phyloP scores from a whole-genome alignment of 148 eudicot species.

The Linanthus parryae region DNA sequence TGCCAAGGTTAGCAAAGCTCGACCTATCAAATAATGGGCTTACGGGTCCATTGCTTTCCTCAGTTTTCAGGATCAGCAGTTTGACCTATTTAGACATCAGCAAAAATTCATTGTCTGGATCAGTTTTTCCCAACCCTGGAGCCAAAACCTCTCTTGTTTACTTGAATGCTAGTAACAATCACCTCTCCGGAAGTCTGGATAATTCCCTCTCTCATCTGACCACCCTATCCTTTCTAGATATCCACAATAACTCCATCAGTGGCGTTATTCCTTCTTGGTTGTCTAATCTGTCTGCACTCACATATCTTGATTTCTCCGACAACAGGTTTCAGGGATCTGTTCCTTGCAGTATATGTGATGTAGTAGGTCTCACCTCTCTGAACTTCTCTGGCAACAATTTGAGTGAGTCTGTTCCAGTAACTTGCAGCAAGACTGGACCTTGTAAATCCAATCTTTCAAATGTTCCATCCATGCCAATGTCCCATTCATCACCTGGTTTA shows the following conservation, averaged over 20 bases:
- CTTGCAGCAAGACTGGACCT: conserved; percentile 32
- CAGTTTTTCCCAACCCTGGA: conserved; percentile 33
- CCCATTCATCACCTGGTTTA: conserved; percentile 22
- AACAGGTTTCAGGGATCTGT: conserved; percentile 49
- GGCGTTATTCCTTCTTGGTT: conserved; percentile 56
- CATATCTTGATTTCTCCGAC: conserved; percentile 74
- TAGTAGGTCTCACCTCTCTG: conserved; percentile 49
- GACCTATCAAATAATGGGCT: conserved; percentile 66
- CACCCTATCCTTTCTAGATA: conserved; percentile 64
- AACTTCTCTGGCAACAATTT: conserved; percentile 65
- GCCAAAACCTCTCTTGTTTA: conserved; percentile 43
- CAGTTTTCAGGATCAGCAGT: conserved; percentile 46
- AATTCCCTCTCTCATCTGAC: conserved; percentile 58
- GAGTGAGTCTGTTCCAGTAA: conserved; percentile 42
- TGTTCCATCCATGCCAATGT: conserved; percentile 10
- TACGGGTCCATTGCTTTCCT: conserved; percentile 50
- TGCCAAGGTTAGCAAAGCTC: conserved; percentile 63
- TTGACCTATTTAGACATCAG: conserved; percentile 61
- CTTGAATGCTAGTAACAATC: conserved; percentile 77
- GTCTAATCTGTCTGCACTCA: conserved; percentile 57
- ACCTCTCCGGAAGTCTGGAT: conserved; percentile 45
- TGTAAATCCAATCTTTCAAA: conserved; percentile 24
- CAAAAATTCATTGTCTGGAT: conserved; percentile 60
- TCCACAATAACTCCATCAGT: conserved; percentile 60
- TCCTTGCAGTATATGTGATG: conserved; percentile 56